Conservation (phyloP, 2,329 filamentous ascomycete species). For the Penicillium vulpinum region DNA sequence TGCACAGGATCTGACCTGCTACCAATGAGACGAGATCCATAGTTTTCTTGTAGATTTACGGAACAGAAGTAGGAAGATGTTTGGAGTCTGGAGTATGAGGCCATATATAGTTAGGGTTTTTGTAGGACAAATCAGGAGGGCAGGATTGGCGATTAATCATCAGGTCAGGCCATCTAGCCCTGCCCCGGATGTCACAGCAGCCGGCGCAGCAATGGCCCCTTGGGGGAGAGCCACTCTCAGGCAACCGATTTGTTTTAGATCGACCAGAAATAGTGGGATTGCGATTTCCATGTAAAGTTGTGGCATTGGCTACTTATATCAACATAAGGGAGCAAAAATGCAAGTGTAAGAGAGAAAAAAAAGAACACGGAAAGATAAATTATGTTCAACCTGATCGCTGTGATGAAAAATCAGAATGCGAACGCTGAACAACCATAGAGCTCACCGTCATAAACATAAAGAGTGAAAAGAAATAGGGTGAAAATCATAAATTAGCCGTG, state of each 20-base stretch:
- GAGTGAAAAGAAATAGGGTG: not conserved
- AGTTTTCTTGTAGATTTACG: not conserved
- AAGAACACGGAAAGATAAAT: not conserved
- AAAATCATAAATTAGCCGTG: constrained; percentile 31
- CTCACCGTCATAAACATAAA: constrained; percentile 19
- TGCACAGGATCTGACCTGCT: constrained; percentile 15
- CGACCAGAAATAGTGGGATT: not conserved
- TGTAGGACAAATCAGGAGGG: constrained; percentile 21
- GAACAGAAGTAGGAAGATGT: not conserved
- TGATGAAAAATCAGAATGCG: constrained; percentile 6
- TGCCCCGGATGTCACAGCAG: not conserved
- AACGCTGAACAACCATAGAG: constrained; percentile 17
- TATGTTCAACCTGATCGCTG: constrained; percentile 6
- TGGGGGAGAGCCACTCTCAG: constrained; percentile 2
- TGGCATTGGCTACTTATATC: constrained; percentile 7
- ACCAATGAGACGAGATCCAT: constrained; percentile 20
- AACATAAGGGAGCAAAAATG: not conserved
- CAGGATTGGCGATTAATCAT: constrained; percentile 21
- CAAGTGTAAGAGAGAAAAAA: not conserved
- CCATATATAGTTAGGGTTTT: constrained; percentile 5
- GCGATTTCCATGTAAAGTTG: not conserved
- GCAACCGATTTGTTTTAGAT: not conserved
- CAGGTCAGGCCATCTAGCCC: constrained; percentile 9
- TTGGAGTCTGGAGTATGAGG: not conserved
- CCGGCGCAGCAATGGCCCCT: not conserved